phyloP scores from a whole-genome alignment of 805 yeast genomes.

The Debaryomyces castellii region DNA sequence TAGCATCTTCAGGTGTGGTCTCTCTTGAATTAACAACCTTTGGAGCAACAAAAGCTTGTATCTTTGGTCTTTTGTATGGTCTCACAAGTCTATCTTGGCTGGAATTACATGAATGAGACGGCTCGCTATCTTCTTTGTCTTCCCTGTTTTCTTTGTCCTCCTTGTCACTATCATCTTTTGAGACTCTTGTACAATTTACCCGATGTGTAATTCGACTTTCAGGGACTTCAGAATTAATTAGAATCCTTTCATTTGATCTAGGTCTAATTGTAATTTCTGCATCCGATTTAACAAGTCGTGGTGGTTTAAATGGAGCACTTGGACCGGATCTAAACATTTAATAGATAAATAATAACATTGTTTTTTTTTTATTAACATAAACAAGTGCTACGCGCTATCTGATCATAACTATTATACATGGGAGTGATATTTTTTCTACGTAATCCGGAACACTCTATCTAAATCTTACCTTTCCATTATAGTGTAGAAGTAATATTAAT shows the following conservation, averaged over 20 bases:
- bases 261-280: not conserved
- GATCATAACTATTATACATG: not conserved
- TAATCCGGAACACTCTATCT: not conserved
- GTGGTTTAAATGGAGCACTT: constrained; percentile 53
- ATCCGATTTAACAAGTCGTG: constrained; percentile 25
- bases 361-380: not conserved
- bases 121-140: not conserved
- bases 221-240: no score
- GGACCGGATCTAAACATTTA: constrained; percentile 7
- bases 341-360: not conserved
- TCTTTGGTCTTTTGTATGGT: not conserved
- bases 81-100: not conserved
- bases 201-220: no score
- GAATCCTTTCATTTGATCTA: no score
- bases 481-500: not conserved
- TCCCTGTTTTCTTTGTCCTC: not conserved
- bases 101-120: not conserved
- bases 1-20: not conserved
- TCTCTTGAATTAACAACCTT: constrained; percentile 1
- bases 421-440: not conserved
- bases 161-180: no score
- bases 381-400: not conserved
- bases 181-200: no score
- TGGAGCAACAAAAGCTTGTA: not conserved
- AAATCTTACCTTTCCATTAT: not conserved